A percentile compares a stretch with the other conserved stretches of the same genome.
Conservation (phyloP, 768 basidiomycete species). For the Rubroboletus satanas region DNA sequence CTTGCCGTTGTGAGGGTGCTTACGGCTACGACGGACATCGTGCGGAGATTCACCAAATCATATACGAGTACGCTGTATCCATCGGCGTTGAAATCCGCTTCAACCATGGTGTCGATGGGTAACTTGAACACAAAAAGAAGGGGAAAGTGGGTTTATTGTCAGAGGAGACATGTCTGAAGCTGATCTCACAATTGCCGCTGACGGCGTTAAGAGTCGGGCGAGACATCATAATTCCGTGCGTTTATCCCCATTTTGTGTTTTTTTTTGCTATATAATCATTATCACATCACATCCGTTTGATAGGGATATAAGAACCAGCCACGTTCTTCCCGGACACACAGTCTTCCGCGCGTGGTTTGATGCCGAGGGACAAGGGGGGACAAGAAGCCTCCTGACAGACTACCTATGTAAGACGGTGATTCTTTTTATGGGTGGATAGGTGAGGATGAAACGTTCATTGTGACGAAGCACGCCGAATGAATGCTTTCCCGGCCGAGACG, state of each 20-base stretch:
- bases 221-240: conserved; percentile 17
- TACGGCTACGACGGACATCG: conserved; percentile 28
- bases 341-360: conserved; percentile 25
- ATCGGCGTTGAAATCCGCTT: conserved; percentile 20
- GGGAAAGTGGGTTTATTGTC: conserved; percentile 13
- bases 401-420: conserved; percentile 10
- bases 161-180: conserved; percentile 5
- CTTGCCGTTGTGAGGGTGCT: conserved; percentile 11
- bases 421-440: conserved; percentile 20
- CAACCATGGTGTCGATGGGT: conserved; percentile 15
- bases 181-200: conserved; percentile 25
- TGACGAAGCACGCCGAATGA: not conserved
- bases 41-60: conserved; percentile 21
- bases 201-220: conserved; percentile 23
- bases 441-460: not conserved
- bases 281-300: not conserved
- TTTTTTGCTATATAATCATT: not conserved
- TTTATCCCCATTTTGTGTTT: conserved; percentile 1
- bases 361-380: conserved; percentile 14
- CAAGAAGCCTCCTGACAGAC: conserved; percentile 14
- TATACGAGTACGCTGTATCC: conserved; percentile 18
- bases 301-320: conserved; percentile 18
- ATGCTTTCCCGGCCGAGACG: conserved; percentile 3
- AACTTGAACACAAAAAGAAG: conserved; percentile 13
- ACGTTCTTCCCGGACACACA: conserved; percentile 19